phyloP scores from a whole-genome alignment of 108 stramenopile genomes.

The Asterionellopsis glacialis region DNA sequence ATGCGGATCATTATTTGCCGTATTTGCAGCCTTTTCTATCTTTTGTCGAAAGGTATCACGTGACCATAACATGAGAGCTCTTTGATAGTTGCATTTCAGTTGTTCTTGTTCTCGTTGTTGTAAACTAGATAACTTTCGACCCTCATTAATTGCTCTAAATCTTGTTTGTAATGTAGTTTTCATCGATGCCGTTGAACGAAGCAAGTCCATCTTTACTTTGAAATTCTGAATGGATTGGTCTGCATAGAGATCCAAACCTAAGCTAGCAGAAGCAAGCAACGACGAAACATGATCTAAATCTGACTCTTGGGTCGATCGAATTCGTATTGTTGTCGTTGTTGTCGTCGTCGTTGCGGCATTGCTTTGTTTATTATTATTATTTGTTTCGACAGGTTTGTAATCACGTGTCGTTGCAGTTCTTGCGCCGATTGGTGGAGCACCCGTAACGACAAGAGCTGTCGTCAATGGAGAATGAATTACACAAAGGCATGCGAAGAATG shows the following conservation, averaged over 20 bases:
- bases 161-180: constrained; percentile 27
- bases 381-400: no score
- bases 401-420: no score
- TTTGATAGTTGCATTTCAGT: no score
- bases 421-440: no score
- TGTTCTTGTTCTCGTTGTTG: no score
- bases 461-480: no score
- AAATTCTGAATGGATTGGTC: constrained; percentile 7
- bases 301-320: constrained; percentile 20
- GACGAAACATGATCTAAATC: constrained; percentile 13
- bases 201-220: constrained; percentile 7
- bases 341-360: no score
- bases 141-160: constrained; percentile 38
- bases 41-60: constrained; percentile 50
- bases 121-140: constrained; percentile 10
- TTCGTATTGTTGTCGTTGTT: constrained; percentile 6
- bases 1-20: constrained; percentile 42
- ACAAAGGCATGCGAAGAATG: no score
- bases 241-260: constrained; percentile 10
- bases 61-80: constrained; percentile 32
- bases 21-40: constrained; percentile 34
- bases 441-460: no score
- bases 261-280: constrained; percentile 10
- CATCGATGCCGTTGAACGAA: constrained; percentile 12
- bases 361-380: no score